A percentile compares a stretch with the other conserved stretches of the same genome.
These are phyloP conservation scores for Botrytis squamosa DNA, from an alignment of 2,329 filamentous ascomycete species.

Conservation along the genomic window DNA sequence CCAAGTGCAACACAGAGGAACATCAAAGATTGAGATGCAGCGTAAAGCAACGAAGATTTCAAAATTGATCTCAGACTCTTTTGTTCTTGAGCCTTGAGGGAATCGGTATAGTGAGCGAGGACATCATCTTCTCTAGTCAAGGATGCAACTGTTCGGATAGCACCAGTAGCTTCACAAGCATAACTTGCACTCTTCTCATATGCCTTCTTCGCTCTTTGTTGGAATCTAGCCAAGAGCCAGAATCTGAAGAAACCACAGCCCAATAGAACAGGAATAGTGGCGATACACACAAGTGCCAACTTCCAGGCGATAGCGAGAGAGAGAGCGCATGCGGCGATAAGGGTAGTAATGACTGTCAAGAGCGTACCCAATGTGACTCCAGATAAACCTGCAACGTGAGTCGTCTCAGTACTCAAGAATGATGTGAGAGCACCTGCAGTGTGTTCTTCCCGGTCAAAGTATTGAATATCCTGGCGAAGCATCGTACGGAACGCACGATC, in stretches of 20 bases:
- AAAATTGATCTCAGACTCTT: conserved; percentile 70
- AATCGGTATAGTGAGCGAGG: conserved; percentile 64
- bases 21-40: conserved; percentile 77
- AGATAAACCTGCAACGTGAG: conserved; percentile 82
- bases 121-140: conserved; percentile 86
- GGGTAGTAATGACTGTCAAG: conserved; percentile 74
- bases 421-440: conserved; percentile 84
- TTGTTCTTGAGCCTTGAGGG: conserved; percentile 65
- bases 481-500: conserved; percentile 81
- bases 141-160: conserved; percentile 89
- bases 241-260: conserved; percentile 86
- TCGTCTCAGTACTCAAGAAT: conserved; percentile 86
- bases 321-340: conserved; percentile 70
- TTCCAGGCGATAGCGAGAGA: conserved; percentile 83
- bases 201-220: conserved; percentile 72
- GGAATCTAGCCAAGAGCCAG: conserved; percentile 77
- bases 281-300: conserved; percentile 76
- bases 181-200: conserved; percentile 81
- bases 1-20: conserved; percentile 83
- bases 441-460: conserved; percentile 88
- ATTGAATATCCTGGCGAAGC: conserved; percentile 87
- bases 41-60: conserved; percentile 77
- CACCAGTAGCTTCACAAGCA: conserved; percentile 89
- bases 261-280: conserved; percentile 74
- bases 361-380: conserved; percentile 86